Percentiles rank a stretch among this genome's conserved stretches.
Evolutionary conservation across 2,329 filamentous ascomycete genomes (phyloP).

Genomic region (Cladosporium sphaerospermum): DNA sequence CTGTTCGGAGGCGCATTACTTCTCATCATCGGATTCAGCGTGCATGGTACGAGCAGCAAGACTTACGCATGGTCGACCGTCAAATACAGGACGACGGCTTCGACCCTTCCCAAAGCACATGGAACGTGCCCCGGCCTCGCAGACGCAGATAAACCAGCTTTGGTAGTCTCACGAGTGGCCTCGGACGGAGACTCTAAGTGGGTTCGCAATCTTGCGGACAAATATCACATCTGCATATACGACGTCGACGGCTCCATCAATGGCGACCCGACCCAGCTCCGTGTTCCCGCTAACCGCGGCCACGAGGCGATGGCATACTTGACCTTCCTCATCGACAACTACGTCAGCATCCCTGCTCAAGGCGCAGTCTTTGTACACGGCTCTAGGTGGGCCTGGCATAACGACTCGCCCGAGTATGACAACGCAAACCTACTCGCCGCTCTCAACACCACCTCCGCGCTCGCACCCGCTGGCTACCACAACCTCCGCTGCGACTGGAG

Average conservation of each 20-base stretch:
- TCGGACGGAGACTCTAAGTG: slow-evolving; percentile 38
- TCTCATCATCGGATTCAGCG: slow-evolving; percentile 35
- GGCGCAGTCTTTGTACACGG: slow-evolving; percentile 55
- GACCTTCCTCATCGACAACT: slow-evolving; percentile 55
- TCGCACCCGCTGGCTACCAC: slow-evolving; percentile 38
- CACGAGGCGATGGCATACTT: slow-evolving; percentile 58
- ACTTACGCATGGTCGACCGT: slow-evolving; percentile 40
- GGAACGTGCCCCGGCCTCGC: slow-evolving; percentile 40
- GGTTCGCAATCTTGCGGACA: slow-evolving; percentile 33
- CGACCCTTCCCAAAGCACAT: slow-evolving; percentile 28
- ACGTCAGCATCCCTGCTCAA: slow-evolving; percentile 48
- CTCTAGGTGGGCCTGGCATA: slow-evolving; percentile 51
- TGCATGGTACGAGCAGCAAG: slow-evolving; percentile 27
- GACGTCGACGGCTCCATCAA: slow-evolving; percentile 33
- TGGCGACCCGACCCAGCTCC: slow-evolving; percentile 24
- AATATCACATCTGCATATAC: slow-evolving; percentile 45
- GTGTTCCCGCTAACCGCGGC: slow-evolving; percentile 48
- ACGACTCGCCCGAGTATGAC: slow-evolving; percentile 46
- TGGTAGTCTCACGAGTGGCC: slow-evolving; percentile 39
- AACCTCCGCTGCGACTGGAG: slow-evolving; percentile 49
- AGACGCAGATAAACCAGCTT: slow-evolving; percentile 35
- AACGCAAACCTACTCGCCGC: slow-evolving; percentile 35
- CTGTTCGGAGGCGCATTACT: slow-evolving; percentile 32
- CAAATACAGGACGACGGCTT: slow-evolving; percentile 36
- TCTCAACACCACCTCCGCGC: slow-evolving; percentile 36